Base-by-base conservation (phyloP, 2,329 filamentous ascomycete species). In the Cladosporium sp. region DNA sequence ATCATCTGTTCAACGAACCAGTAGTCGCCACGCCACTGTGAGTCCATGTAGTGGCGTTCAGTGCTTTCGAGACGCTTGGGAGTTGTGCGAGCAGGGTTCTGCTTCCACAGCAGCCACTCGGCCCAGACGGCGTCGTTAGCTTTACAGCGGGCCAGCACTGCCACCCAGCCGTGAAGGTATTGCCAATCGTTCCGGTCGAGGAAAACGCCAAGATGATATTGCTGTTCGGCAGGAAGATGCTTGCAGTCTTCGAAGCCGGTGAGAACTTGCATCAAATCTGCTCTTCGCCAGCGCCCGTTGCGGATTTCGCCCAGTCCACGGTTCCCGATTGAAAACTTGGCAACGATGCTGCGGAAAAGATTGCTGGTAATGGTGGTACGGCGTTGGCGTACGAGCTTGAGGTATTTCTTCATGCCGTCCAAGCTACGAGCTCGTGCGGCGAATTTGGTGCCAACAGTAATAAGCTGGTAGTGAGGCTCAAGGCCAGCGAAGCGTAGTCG, bases 241-340 rank as follows among this genome's bases (percentile, higher is more conserved):
- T 62, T 54, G 48, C 67, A 67, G 39, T 73, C 73, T 18, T 75
- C 69, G 57, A 77, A 78, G 0, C 76, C 76, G 5, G 70, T 71
- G 18, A 78, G 68, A 3, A 78, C 76, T 65, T 77, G 72, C 30
- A 76, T 59, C 8, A 78, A 70, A n/a, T 78, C 74, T 5, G 66
- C 43, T 58, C 71, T 67, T 48, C 66, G 69, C 76, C 76, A 78
- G 13, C 75, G 70, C 2, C 76, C 76, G 48, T 78, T 78, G 0
- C 76, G 69, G 21, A 78, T 76, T 66, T 78, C 76, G 26, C 76
- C 76, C 18, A 75, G 66, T 3, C 76, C 76, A 5, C 74, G 68
- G 32, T 69, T 65, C 0, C 76, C 76, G 59, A 78, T 76, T n/a
- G 73, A 75, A 67, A 71, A 78, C 59, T 78, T 78, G 10, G 76